phyloP scores from a whole-genome alignment of 2,329 filamentous ascomycete species.

The Botrytis sinoallii region DNA sequence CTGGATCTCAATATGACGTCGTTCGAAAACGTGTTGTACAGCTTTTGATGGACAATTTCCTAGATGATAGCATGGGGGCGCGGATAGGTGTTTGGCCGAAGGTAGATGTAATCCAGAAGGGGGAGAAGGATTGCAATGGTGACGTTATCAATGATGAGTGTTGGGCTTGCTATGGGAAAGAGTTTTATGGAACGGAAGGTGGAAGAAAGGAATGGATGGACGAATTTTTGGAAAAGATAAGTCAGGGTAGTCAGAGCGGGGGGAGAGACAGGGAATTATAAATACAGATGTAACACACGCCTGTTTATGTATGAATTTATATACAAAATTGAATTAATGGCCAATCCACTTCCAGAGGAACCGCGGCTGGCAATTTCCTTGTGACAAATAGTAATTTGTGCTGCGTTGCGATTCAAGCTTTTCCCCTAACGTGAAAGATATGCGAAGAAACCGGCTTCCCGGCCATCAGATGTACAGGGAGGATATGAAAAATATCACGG shows the following conservation, averaged over 20 bases:
- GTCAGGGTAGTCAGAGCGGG: constrained; percentile 22
- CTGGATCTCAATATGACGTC: constrained; percentile 48
- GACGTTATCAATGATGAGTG: constrained; percentile 49
- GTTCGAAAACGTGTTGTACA: constrained; percentile 55
- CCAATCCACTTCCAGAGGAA: not conserved
- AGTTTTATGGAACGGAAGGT: constrained; percentile 24
- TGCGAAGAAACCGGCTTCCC: not conserved
- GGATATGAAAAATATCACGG: not conserved
- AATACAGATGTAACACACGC: not conserved
- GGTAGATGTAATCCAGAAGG: constrained; percentile 24
- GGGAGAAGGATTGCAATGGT: constrained; percentile 38
- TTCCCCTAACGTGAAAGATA: not conserved
- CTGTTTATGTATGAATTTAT: not conserved
- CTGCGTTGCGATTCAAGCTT: not conserved
- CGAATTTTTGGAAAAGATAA: constrained; percentile 31
- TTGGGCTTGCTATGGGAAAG: constrained; percentile 53
- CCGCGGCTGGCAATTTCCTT: not conserved
- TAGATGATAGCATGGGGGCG: constrained; percentile 64
- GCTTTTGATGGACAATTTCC: constrained; percentile 61
- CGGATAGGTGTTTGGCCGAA: constrained; percentile 55
- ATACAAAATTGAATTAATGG: not conserved
- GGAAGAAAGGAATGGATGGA: constrained; percentile 28
- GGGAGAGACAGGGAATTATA: constrained; percentile 27
- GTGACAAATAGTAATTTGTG: not conserved
- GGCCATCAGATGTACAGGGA: not conserved